Evolutionary conservation across 306 rosid species (phyloP).

Genomic region (Lathyrus oleraceus): DNA sequence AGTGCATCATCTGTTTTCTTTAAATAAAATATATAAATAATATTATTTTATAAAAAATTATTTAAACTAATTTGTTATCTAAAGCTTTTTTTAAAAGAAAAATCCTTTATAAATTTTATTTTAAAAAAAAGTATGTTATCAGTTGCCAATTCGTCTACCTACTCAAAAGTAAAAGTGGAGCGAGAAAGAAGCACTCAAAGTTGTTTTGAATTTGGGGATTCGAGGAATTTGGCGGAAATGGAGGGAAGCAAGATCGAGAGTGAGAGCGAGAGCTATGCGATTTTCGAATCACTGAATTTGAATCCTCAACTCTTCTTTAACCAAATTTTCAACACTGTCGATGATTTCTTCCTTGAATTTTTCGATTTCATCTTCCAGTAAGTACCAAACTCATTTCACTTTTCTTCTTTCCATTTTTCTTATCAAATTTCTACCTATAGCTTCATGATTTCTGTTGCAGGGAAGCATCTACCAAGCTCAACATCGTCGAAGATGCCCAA

Average conservation of each 20-base stretch:
- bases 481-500: conserved; percentile 45
- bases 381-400: background rate
- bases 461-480: conserved; percentile 57
- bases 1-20: no score
- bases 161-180: no score
- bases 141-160: no score
- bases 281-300: conserved; percentile 61
- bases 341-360: conserved; percentile 61
- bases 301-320: conserved; percentile 80
- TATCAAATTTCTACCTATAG: background rate
- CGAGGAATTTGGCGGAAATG: conserved; percentile 50
- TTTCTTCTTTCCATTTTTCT: background rate
- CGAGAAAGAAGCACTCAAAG: no score
- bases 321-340: conserved; percentile 65
- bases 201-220: background rate
- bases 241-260: conserved; percentile 50
- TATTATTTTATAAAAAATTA: no score
- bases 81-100: no score
- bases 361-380: conserved; percentile 66
- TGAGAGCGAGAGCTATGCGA: conserved; percentile 67
- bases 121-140: no score
- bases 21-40: no score
- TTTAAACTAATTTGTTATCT: no score
- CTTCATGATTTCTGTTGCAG: conserved; percentile 36
- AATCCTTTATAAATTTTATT: no score